Conservation (phyloP, 148 eudicot genomes). For the Cornus controversa region DNA sequence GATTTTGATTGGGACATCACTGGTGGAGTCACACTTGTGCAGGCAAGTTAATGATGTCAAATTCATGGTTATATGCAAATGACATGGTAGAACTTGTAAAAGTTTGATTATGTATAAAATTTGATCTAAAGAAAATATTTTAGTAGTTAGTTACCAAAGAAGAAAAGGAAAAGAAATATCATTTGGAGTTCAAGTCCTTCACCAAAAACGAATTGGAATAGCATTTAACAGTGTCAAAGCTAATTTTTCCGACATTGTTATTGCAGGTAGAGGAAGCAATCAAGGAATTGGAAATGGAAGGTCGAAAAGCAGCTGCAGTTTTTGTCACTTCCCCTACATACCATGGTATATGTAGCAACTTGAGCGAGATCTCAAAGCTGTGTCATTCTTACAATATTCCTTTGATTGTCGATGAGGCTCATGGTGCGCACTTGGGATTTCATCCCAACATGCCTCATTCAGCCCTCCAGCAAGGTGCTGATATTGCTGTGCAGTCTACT, state of each 20-base stretch:
- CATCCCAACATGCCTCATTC: slow-evolving; percentile 58
- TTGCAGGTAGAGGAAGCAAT: slow-evolving; percentile 66
- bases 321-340: slow-evolving; percentile 71
- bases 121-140: too few relatives aligned
- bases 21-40: slow-evolving; percentile 50
- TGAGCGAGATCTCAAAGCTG: slow-evolving; percentile 45
- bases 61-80: neutral
- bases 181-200: too few relatives aligned
- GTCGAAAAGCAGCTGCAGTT: slow-evolving; percentile 63
- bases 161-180: too few relatives aligned
- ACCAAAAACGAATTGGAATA: too few relatives aligned
- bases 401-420: slow-evolving; percentile 78
- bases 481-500: slow-evolving; percentile 74
- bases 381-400: slow-evolving; percentile 54
- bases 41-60: slow-evolving; percentile 59
- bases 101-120: too few relatives aligned
- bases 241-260: neutral
- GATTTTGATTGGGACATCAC: slow-evolving; percentile 66
- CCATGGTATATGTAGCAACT: slow-evolving; percentile 71
- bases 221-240: too few relatives aligned
- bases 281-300: slow-evolving; percentile 49
- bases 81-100: neutral
- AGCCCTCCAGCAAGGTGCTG: slow-evolving; percentile 76
- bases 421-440: slow-evolving; percentile 83
- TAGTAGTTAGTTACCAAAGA: too few relatives aligned